These are phyloP conservation scores for Xylaria sp. DNA, from an alignment of 2,329 filamentous ascomycete genomes.

Conservation along the genomic window DNA sequence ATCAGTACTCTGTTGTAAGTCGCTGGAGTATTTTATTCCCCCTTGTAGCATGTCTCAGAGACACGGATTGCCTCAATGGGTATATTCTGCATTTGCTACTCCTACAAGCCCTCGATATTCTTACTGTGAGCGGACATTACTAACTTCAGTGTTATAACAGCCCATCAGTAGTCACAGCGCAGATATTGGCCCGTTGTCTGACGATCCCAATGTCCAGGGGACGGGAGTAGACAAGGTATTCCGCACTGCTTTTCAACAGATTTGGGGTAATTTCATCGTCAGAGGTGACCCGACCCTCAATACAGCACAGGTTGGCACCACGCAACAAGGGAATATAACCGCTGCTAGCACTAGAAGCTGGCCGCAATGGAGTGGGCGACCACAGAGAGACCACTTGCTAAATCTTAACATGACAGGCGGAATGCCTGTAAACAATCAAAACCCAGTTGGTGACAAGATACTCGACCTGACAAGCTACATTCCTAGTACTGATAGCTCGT, in stretches of 20 bases:
- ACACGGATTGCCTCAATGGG: too few species aligned
- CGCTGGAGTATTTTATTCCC: too few species aligned
- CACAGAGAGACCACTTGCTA: conserved; percentile 51
- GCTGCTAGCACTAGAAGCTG: conserved; percentile 47
- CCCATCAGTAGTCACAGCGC: conserved; percentile 53
- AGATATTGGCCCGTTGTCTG: conserved; percentile 53
- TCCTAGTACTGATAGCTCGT: conserved; percentile 26
- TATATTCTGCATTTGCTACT: too few species aligned
- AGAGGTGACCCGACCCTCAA: conserved; percentile 54
- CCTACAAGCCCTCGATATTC: too few species aligned
- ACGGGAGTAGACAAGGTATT: conserved; percentile 41
- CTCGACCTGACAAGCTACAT: conserved; percentile 46
- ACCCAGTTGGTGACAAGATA: conserved; percentile 36
- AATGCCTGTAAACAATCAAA: conserved; percentile 32
- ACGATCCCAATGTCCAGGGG: conserved; percentile 37
- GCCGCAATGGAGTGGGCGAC: conserved; percentile 49
- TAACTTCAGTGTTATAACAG: background rate
- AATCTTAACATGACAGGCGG: conserved; percentile 61
- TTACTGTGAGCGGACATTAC: too few species aligned
- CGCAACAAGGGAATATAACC: conserved; percentile 44
- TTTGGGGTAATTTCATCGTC: conserved; percentile 60
- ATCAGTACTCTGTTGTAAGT: conserved; percentile 63
- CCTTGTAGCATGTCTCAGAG: too few species aligned
- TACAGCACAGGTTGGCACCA: conserved; percentile 43
- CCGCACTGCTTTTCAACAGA: conserved; percentile 53